Base-by-base conservation (phyloP, 73 alveolate species). In the Paramecium pentaurelia region DNA sequence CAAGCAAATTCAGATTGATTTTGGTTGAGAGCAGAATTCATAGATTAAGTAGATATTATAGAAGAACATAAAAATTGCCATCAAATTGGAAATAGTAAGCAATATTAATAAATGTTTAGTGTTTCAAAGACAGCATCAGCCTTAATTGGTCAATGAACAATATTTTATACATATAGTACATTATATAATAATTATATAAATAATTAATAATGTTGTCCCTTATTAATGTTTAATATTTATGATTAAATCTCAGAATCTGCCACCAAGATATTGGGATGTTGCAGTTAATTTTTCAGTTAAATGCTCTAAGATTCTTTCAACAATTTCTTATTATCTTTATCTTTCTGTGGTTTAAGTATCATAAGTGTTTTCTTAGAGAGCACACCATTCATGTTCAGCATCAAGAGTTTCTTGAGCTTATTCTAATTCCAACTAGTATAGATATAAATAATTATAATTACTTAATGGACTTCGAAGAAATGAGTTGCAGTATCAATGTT, bases 21-120 rank as follows among this genome's bases (percentile, higher is more conserved):
- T 95, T 98, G 91, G 97, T 97, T 77, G 99, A 98, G 95, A 85
- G 98, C 96, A 97, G 99, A 94, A 98, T 98, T 96, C 99, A 98
- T 95, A 97, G 99, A 95, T 95, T 98, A 38, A 99, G 99, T 44
- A 95, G 99, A 92, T 98, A 98, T 98, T 98, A 97, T 96, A 97
- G 97, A 95, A 94, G 97, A 85, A 95, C 96, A 92, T 95, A 97
- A 96, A 92, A 96, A 83, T 93, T 98, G 77, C 99, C 99, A 45
- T 98, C 99, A 68, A 97, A 96, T 86, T 98, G 99, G 99, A 98
- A 97, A 94, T 98, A 98, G 84, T 64, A 64, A 64, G 42, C 70
- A 54, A 32, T 64, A 34, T 64, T 34, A 28, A 64, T 64, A 32
- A 28, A 32, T 14, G 42, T 64, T 28, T 64, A 64, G 84, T 80